phyloP scores from a whole-genome alignment of 495 filamentous ascomycete species.

The Pyronema omphalodes region DNA sequence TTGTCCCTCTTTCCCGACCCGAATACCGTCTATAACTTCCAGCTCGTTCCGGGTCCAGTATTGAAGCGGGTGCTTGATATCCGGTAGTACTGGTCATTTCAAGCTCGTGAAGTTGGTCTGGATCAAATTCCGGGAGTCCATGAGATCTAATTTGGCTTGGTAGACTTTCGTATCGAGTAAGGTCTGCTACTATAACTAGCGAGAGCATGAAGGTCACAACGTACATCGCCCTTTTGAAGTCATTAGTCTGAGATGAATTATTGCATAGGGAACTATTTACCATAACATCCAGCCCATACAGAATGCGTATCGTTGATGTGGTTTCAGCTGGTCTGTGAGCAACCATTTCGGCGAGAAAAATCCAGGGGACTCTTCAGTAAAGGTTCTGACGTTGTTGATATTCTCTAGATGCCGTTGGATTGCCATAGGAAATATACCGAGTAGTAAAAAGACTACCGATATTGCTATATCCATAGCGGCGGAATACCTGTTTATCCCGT shows the following conservation, averaged over 20 bases:
- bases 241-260: background rate
- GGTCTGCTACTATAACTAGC: background rate
- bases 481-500: background rate
- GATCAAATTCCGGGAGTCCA: background rate
- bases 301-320: conserved; percentile 2
- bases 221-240: background rate
- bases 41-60: background rate
- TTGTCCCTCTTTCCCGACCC: background rate
- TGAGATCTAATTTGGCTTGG: background rate
- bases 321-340: background rate
- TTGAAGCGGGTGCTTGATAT: background rate
- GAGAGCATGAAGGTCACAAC: background rate
- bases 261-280: background rate
- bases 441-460: background rate
- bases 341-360: background rate
- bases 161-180: background rate
- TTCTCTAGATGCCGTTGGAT: background rate
- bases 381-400: background rate
- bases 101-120: background rate
- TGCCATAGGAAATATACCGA: conserved; percentile 4
- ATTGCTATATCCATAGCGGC: conserved; percentile 4
- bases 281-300: conserved; percentile 4
- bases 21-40: background rate
- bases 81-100: background rate
- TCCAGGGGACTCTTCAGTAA: background rate